Evolutionary conservation across 2,329 filamentous ascomycete species (phyloP).

Genomic region (Paraconiothyrium sp.): DNA sequence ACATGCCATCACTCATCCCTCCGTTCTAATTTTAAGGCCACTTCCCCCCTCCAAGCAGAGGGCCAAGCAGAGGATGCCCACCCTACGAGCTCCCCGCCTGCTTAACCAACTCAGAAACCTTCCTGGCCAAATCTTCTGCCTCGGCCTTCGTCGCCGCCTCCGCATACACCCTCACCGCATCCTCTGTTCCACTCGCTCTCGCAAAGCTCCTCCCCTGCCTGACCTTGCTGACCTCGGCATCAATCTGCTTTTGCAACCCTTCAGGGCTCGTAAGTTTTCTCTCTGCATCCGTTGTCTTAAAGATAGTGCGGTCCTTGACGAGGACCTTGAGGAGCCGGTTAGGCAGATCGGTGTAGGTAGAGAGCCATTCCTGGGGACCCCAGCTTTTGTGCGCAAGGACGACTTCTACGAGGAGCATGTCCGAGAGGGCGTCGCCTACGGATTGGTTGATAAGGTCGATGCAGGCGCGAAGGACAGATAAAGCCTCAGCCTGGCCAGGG

Average conservation of each 20-base stretch:
- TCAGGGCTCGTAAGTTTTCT: constrained; percentile 81
- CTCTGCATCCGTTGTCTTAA: constrained; percentile 92
- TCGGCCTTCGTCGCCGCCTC: constrained; percentile 90
- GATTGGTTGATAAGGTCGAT: constrained; percentile 97
- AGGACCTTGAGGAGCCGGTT: constrained; percentile 95
- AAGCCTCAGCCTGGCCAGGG: constrained; percentile 87
- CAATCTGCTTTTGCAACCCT: constrained; percentile 85
- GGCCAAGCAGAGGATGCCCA: neutral
- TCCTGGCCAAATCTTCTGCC: constrained; percentile 87
- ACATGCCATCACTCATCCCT: too few species aligned
- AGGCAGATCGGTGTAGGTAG: constrained; percentile 91
- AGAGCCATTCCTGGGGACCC: constrained; percentile 89
- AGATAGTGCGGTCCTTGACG: constrained; percentile 86
- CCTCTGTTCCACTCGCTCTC: constrained; percentile 92
- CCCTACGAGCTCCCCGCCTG: constrained; percentile 30
- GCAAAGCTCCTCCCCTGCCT: constrained; percentile 90
- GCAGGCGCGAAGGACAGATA: constrained; percentile 84
- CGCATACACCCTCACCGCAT: constrained; percentile 94
- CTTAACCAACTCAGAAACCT: constrained; percentile 80
- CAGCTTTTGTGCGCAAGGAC: constrained; percentile 95
- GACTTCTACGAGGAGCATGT: constrained; percentile 94
- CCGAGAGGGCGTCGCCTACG: constrained; percentile 93
- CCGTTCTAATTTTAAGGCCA: too few species aligned
- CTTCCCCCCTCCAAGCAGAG: neutral
- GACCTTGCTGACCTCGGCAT: constrained; percentile 88